These are phyloP conservation scores for Phytophthora foliorum DNA, from an alignment of 352 stramenopile genomes.

Conservation along the genomic window DNA sequence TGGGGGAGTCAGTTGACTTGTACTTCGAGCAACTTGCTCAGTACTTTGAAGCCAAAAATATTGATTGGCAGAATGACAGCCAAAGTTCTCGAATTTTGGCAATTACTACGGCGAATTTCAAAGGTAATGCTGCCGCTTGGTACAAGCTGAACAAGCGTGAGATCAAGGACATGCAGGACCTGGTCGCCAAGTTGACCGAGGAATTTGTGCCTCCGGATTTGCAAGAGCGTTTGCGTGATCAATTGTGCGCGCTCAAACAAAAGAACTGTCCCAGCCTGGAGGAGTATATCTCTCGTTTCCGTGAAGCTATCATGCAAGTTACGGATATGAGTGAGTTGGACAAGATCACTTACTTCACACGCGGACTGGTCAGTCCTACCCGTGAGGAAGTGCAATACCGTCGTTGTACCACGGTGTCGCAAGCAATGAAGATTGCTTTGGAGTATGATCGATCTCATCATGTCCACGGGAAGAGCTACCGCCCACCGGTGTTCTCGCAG, in stretches of 20 bases:
- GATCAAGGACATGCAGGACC: slow-evolving; percentile 17
- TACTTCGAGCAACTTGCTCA: slow-evolving; percentile 32
- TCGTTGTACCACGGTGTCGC: slow-evolving; percentile 30
- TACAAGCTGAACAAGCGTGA: slow-evolving; percentile 24
- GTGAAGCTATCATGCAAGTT: slow-evolving; percentile 18
- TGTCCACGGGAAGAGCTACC: no score
- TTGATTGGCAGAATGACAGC: slow-evolving; percentile 10
- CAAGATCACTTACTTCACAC: slow-evolving; percentile 36
- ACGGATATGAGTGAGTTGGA: slow-evolving; percentile 43
- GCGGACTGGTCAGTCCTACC: slow-evolving; percentile 18
- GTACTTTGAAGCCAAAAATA: slow-evolving; percentile 26
- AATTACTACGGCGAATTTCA: slow-evolving; percentile 16
- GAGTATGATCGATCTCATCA: no score
- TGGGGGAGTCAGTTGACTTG: slow-evolving; percentile 20
- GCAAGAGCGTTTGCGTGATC: slow-evolving; percentile 30
- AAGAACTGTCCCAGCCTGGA: slow-evolving; percentile 13
- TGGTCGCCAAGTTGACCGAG: slow-evolving; percentile 4
- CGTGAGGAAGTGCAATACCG: slow-evolving; percentile 40
- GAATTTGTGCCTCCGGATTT: slow-evolving; percentile 32
- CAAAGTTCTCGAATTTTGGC: slow-evolving; percentile 18
- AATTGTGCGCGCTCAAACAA: slow-evolving; percentile 25
- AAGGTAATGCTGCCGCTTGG: slow-evolving; percentile 21
- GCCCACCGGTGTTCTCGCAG: no score
- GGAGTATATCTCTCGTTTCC: slow-evolving; percentile 19
- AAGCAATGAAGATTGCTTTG: no score